Conservation (phyloP, 108 stramenopile species). For the Cyclotella cryptica region DNA sequence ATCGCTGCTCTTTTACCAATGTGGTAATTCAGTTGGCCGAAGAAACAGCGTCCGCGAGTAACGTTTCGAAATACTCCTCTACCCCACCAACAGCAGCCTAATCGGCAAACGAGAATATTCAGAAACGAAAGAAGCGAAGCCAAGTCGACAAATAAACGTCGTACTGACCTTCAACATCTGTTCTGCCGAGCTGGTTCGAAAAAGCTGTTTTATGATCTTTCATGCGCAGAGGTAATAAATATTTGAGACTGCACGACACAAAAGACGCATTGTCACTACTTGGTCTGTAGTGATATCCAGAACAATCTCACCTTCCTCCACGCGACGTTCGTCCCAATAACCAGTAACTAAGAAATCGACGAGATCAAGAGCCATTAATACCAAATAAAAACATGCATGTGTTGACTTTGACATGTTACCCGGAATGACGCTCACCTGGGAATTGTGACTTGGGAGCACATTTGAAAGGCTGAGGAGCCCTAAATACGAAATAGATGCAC, state of each 20-base stretch:
- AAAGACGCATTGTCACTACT: too few species aligned
- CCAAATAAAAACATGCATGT: not conserved
- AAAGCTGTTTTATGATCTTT: conserved; percentile 16
- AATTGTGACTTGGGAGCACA: conserved; percentile 38
- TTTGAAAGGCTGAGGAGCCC: conserved; percentile 42
- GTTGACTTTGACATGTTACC: not conserved
- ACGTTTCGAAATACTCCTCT: conserved; percentile 35
- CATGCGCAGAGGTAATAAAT: too few species aligned
- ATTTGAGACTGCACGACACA: too few species aligned
- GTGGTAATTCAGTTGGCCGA: conserved; percentile 43
- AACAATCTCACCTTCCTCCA: conserved; percentile 11
- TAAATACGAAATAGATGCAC: not conserved
- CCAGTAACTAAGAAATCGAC: conserved; percentile 22
- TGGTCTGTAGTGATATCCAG: too few species aligned
- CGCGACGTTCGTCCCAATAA: conserved; percentile 45
- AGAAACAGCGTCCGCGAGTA: conserved; percentile 34
- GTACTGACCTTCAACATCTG: conserved; percentile 47
- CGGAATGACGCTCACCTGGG: conserved; percentile 6
- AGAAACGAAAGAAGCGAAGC: not conserved
- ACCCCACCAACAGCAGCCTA: conserved; percentile 49
- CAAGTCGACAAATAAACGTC: not conserved
- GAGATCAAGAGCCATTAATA: not conserved
- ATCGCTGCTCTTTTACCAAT: conserved; percentile 35
- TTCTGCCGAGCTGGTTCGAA: conserved; percentile 38
- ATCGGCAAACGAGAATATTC: not conserved